phyloP scores from a whole-genome alignment of 495 filamentous ascomycete genomes.

The Penicillium angulare region DNA sequence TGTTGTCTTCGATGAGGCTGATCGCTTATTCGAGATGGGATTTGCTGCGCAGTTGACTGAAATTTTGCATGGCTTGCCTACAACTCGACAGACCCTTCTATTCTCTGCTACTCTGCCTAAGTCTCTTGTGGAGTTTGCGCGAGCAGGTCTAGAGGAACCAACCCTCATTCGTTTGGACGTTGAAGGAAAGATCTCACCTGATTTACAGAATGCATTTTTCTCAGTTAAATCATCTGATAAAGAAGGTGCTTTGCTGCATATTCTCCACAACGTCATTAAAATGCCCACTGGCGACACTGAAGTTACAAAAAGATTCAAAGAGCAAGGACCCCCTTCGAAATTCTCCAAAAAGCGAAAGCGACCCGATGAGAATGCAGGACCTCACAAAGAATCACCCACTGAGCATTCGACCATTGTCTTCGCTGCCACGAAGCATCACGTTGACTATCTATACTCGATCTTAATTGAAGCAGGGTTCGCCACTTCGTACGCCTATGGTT shows the following conservation, averaged over 20 bases:
- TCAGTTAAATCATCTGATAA: conserved; percentile 88
- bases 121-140: conserved; percentile 91
- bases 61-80: conserved; percentile 84
- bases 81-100: conserved; percentile 81
- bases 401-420: conserved; percentile 90
- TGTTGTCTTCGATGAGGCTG: conserved; percentile 96
- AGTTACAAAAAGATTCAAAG: conserved; percentile 37
- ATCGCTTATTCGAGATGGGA: conserved; percentile 96
- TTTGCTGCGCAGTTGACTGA: conserved; percentile 91
- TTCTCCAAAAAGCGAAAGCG: conserved; percentile 65
- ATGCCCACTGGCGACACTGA: conserved; percentile 78
- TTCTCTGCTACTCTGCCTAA: conserved; percentile 95
- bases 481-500: conserved; percentile 89
- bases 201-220: conserved; percentile 91
- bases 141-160: conserved; percentile 88
- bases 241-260: conserved; percentile 84
- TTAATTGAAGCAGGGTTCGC: conserved; percentile 75
- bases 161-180: conserved; percentile 83
- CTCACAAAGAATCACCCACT: conserved; percentile 41
- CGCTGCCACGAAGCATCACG: conserved; percentile 92
- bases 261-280: conserved; percentile 87
- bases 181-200: conserved; percentile 92
- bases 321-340: conserved; percentile 42
- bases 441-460: conserved; percentile 84
- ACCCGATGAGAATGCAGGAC: conserved; percentile 33